phyloP scores from a whole-genome alignment of 305 asterid species.

The Fraxinus baroniana region DNA sequence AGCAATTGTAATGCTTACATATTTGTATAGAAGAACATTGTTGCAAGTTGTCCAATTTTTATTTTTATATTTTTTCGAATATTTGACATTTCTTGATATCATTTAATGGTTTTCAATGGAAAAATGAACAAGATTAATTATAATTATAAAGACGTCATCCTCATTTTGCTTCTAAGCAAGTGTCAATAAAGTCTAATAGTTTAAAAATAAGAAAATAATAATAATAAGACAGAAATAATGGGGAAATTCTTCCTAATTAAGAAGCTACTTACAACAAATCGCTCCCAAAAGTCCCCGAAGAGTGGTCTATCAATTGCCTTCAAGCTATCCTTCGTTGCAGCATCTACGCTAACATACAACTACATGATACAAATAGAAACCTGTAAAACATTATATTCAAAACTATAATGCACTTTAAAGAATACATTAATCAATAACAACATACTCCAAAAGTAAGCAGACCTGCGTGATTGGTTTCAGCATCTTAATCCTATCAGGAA shows the following conservation, averaged over 20 bases:
- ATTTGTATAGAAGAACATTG: neutral
- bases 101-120: neutral
- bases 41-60: neutral
- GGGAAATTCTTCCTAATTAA: conserved; percentile 5
- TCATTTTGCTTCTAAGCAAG: neutral
- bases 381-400: conserved; percentile 20
- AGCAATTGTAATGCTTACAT: neutral
- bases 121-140: neutral
- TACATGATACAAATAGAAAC: conserved; percentile 38
- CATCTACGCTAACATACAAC: conserved; percentile 97
- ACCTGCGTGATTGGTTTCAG: conserved; percentile 85
- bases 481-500: conserved; percentile 75
- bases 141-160: neutral
- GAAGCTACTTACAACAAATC: conserved; percentile 65
- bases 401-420: neutral
- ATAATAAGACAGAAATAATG: neutral
- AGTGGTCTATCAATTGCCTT: conserved; percentile 97
- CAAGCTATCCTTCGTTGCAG: conserved; percentile 94
- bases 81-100: neutral
- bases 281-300: conserved; percentile 97
- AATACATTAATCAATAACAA: neutral
- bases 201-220: conserved; percentile 11
- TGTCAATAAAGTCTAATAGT: neutral
- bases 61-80: too few species aligned
- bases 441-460: conserved; percentile 9